Evolutionary conservation across 2,329 filamentous ascomycete species (phyloP), one percentile per base, ranked within the genome.

Genomic region (Moelleriella libera): DNA sequence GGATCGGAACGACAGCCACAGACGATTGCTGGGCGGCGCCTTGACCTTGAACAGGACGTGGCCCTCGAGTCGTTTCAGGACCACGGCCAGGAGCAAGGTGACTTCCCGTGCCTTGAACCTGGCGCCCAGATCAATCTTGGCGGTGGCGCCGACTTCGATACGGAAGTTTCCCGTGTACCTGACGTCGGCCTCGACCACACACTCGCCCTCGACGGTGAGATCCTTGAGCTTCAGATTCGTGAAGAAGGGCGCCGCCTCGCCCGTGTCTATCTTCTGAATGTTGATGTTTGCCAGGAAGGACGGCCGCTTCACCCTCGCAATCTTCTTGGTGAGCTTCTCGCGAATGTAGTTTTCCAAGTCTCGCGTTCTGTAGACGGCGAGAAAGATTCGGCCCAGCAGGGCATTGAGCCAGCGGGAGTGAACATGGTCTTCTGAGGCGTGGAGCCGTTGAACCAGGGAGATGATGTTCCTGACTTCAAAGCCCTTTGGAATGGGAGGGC

Each of bases 1-100:
- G n/a, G 80, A 80, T 60, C 94, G 86, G 60, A 98, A 98, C 1
- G 88, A 83, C 54, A 97, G 79, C 92, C 92, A 98, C n/a, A 95
- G 64, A 41, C 92, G 80, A 62, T 98, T 98, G 63, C 88, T 96
- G 1, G 92, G 92, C 12, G 90, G 88, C 6, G 92, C 87, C 63
- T 98, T 98, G 63, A 97, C 82, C 58, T 88, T 85, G 57, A 96
- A 73, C 31, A 95, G 68, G 43, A 86, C 66, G 57, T 94, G 90
- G 0, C 92, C 92, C 57, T 94, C 86, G 1, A 97, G 69, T 55
- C 82, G 85, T 60, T 86, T 89, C 48, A 96, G 63, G 1, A 92
- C 83, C 4, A 88, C 86, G 4, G 92, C 88, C 37, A 98, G 74
- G 8, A 96, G 75, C 45, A 98, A 72, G 52, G 90, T 88, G 45